Base-by-base conservation (phyloP, 1,284 basidiomycete genomes). In the Waitea zeae region DNA sequence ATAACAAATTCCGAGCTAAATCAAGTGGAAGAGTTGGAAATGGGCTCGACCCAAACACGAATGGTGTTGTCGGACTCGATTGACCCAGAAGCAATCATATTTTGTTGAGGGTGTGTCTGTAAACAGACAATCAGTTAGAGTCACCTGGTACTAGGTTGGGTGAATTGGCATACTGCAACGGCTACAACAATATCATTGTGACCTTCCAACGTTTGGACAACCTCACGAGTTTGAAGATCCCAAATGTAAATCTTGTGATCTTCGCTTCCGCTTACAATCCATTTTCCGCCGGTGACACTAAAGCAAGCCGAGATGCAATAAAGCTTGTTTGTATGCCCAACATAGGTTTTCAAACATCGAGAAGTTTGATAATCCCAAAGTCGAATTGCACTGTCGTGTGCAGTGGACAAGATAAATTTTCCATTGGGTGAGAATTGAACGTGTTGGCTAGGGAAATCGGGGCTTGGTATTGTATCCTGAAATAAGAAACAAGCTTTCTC, bases 291-390 rank as follows among this genome's bases (percentile, higher is more conserved):
- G n/a, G n/a, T n/a, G n/a, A n/a, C n/a, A n/a, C n/a, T n/a, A 46
- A 84, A 81, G 45, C 67, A 71, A 3, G 73, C 60, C 38, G 66
- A 64, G 18, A 79, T 57, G 51, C 80, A 81, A 44, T 76, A 88
- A 22, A 83, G 87, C 27, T 74, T 64, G 51, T 90, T 92, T 4
- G 58, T 61, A 49, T 93, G 88, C 0, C 83, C 86, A 0, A 64
- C 70, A 48, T 90, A 92, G 2, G 90, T 93, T 58, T 97, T 97
- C 31, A 96, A 74, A 42, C 89, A 87, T 41, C 82, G 79, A 9
- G 83, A 82, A n/a, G 75, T 80, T 42, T 89, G 82, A 43, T 84
- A 86, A 50, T 93, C 86, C 90, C 95, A 97, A 15, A 99, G 61
- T 1, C 95, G 70, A 37, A 97, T 75, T 0, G 83, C 87, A 4